phyloP scores from a whole-genome alignment of 2,329 filamentous ascomycete species.

The Epichloe hybrida region DNA sequence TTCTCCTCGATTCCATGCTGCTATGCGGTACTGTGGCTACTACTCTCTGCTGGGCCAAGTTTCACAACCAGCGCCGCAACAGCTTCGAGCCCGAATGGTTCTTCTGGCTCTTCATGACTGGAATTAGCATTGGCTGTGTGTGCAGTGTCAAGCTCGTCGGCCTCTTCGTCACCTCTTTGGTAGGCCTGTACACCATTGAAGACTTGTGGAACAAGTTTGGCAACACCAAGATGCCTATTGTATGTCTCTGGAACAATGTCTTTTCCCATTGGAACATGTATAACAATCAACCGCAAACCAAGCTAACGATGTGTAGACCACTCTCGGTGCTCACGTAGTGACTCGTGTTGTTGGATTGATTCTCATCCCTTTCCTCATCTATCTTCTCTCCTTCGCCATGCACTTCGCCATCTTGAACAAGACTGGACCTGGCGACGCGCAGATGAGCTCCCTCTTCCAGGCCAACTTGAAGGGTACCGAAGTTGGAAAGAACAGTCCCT shows the following conservation, averaged over 20 bases:
- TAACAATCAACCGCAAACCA: not conserved
- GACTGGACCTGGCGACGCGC: conserved; percentile 92
- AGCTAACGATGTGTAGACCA: conserved; percentile 24
- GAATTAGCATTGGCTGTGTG: conserved; percentile 91
- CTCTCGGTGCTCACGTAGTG: conserved; percentile 63
- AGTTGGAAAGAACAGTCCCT: conserved; percentile 84
- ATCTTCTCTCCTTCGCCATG: conserved; percentile 88
- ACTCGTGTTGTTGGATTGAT: conserved; percentile 80
- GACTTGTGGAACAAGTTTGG: conserved; percentile 98
- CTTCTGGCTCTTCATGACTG: conserved; percentile 84
- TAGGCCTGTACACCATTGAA: conserved; percentile 90
- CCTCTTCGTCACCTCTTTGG: conserved; percentile 86
- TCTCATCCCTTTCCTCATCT: conserved; percentile 75
- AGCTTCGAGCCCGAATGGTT: conserved; percentile 91
- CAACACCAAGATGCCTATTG: conserved; percentile 77
- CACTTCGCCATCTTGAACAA: conserved; percentile 92
- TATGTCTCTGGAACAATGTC: conserved; percentile 24
- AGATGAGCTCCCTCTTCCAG: conserved; percentile 99
- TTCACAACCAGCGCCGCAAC: conserved; percentile 74
- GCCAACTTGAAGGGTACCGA: conserved; percentile 89
- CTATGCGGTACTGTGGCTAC: conserved; percentile 98
- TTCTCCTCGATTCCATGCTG: conserved; percentile 57
- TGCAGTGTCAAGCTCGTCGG: conserved; percentile 98
- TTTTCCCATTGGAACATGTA: not conserved
- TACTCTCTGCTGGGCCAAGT: conserved; percentile 92